phyloP scores from a whole-genome alignment of 2,329 filamentous ascomycete genomes.

The Neofusicoccum kwambonambiense region DNA sequence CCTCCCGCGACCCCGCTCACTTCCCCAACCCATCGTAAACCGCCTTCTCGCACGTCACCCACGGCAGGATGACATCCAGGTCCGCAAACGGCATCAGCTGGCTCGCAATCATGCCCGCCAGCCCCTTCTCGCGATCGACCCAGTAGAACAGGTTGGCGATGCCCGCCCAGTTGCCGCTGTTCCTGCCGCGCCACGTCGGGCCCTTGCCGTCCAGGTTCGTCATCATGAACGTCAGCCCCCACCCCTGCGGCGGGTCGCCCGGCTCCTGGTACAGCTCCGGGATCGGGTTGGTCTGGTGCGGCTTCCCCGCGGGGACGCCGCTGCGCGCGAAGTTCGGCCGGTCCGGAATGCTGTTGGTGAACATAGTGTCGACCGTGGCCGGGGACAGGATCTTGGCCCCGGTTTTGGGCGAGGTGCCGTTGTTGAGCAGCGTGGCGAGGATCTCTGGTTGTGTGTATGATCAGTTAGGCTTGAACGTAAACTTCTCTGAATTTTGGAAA shows the following conservation, averaged over 20 bases:
- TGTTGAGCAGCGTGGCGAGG: constrained; percentile 62
- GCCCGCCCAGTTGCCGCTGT: constrained; percentile 59
- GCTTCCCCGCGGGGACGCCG: constrained; percentile 48
- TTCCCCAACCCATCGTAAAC: constrained; percentile 35
- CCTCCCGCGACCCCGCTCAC: not conserved
- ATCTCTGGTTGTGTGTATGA: constrained; percentile 45
- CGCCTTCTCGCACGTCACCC: constrained; percentile 36
- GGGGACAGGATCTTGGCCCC: constrained; percentile 54
- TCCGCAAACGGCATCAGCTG: constrained; percentile 39
- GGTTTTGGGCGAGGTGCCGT: constrained; percentile 60
- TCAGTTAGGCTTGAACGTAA: no score
- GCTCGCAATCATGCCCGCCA: constrained; percentile 43
- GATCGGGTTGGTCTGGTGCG: constrained; percentile 48
- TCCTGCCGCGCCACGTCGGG: constrained; percentile 20
- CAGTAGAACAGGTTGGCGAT: constrained; percentile 63
- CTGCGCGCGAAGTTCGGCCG: constrained; percentile 54
- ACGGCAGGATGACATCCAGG: constrained; percentile 32
- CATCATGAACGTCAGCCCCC: constrained; percentile 62
- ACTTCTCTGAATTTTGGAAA: no score
- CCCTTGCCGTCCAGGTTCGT: constrained; percentile 28
- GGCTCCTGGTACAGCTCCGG: constrained; percentile 51
- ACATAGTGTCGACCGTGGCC: constrained; percentile 63
- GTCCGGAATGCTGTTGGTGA: constrained; percentile 60
- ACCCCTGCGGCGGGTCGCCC: constrained; percentile 59
- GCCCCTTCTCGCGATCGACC: constrained; percentile 59